Evolutionary conservation across 768 basidiomycete genomes (phyloP), one percentile per base, ranked within the genome.

Genomic region (Lactarius indigo): DNA sequence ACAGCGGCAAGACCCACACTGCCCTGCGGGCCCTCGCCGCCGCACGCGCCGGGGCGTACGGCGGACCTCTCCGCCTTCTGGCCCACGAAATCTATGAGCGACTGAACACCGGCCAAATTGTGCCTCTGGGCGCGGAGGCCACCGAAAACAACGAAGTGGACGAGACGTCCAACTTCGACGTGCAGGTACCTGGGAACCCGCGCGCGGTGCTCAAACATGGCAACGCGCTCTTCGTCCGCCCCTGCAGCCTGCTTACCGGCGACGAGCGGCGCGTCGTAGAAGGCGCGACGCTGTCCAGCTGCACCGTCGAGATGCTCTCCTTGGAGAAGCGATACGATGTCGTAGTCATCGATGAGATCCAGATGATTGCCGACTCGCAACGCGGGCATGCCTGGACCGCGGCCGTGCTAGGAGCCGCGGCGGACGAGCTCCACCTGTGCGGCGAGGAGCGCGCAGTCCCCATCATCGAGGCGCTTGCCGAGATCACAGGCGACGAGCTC

Each of bases 301-400:
- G 92, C 75, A 99, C 97, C 2, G 90, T 98, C 71, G 97, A 99
- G 81, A 99, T 98, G 96, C 75, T 91, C 39, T 79, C 81, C 6
- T 69, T 79, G 12, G 68, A 69, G 2, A 68, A 57, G 20, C 66
- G 66, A 4, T 80, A 78, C 63, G 93, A 96, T 60, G 94, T 98
- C 28, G 95, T 88, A 0, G 95, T 99, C 56, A 81, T 99, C 55
- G 97, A 98, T 75, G 96, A 98, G 79, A 98, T 99, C 57, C 97
- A 98, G 79, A 91, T 98, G 90, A 85, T 98, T 20, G 84, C 84
- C 0, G 94, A 98, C 75, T 76, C 81, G 0, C 79, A 86, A 3
- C 87, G 97, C 18, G 96, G 97, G 0, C 79, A 78, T 30, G 86
- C 86, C 0, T 99, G 97, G 96, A 90, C 91, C 10, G 73, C 75